A percentile compares a stretch with the other conserved stretches of the same genome.
phyloP scores from a whole-genome alignment of 2,329 filamentous ascomycete species.

The Trichophaea hybrida region DNA sequence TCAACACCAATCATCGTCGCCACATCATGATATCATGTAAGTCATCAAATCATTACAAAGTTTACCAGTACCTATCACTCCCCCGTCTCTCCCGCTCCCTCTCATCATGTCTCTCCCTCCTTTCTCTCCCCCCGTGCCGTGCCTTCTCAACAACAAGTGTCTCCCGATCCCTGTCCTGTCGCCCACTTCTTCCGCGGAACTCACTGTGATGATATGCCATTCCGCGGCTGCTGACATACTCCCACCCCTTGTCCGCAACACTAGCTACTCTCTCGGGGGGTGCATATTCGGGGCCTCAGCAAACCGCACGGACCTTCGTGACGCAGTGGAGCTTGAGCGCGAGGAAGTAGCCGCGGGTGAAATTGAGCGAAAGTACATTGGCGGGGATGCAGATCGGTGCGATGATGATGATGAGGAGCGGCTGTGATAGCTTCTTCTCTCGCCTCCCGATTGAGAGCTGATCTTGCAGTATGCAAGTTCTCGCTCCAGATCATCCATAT shows the following conservation, averaged over 20 bases:
- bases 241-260: background rate
- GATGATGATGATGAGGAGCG: background rate
- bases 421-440: background rate
- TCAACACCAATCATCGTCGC: background rate
- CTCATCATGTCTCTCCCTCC: too few species aligned
- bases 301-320: background rate
- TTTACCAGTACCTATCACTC: too few species aligned
- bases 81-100: too few species aligned
- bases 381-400: background rate
- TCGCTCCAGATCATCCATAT: background rate
- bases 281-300: background rate
- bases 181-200: background rate
- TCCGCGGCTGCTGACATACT: conserved; percentile 1
- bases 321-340: background rate
- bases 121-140: background rate
- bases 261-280: background rate
- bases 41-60: too few species aligned
- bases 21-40: too few species aligned
- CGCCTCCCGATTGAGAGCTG: background rate
- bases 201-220: background rate
- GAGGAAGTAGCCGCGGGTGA: background rate
- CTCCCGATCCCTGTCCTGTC: background rate
- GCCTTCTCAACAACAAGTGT: background rate
- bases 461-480: background rate
- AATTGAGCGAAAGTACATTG: background rate